Percentiles rank a stretch among this genome's conserved stretches.
Evolutionary conservation across 176 grass and related monocot genomes (phyloP).

Genomic region (Puya raimondii): DNA sequence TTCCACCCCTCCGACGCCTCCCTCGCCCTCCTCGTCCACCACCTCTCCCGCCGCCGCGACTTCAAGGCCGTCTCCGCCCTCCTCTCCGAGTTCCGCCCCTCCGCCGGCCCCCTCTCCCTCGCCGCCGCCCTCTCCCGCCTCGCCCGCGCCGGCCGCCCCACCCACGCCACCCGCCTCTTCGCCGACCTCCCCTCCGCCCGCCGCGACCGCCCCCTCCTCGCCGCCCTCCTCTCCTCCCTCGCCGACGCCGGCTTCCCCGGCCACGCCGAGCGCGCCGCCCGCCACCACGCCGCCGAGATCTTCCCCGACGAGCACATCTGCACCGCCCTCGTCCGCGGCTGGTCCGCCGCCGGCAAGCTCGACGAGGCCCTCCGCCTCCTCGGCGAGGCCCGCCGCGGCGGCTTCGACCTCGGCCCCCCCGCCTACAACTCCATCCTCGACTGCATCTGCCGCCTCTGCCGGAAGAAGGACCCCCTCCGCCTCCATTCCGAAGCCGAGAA

Average conservation of each 20-base stretch:
- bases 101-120: conserved; percentile 44
- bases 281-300: conserved; percentile 57
- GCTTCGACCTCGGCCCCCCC: conserved; percentile 58
- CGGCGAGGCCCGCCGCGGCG: conserved; percentile 49
- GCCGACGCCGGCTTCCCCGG: conserved; percentile 40
- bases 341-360: conserved; percentile 79
- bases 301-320: conserved; percentile 84
- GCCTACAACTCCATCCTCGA: conserved; percentile 81
- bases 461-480: conserved; percentile 69
- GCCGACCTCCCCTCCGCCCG: conserved; percentile 34
- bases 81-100: conserved; percentile 52
- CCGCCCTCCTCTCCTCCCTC: conserved; percentile 50
- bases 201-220: conserved; percentile 36
- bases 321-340: conserved; percentile 58
- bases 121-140: conserved; percentile 48
- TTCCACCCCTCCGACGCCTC: conserved; percentile 61
- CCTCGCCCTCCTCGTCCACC: conserved; percentile 51
- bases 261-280: conserved; percentile 60
- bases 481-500: conserved; percentile 64
- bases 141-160: conserved; percentile 38
- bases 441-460: conserved; percentile 59
- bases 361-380: conserved; percentile 67
- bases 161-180: conserved; percentile 63
- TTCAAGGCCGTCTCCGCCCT: conserved; percentile 55
- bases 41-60: conserved; percentile 70